These are phyloP conservation scores for Dryadomyces quercivorus DNA, from an alignment of 2,329 filamentous ascomycete species.

Conservation along the genomic window DNA sequence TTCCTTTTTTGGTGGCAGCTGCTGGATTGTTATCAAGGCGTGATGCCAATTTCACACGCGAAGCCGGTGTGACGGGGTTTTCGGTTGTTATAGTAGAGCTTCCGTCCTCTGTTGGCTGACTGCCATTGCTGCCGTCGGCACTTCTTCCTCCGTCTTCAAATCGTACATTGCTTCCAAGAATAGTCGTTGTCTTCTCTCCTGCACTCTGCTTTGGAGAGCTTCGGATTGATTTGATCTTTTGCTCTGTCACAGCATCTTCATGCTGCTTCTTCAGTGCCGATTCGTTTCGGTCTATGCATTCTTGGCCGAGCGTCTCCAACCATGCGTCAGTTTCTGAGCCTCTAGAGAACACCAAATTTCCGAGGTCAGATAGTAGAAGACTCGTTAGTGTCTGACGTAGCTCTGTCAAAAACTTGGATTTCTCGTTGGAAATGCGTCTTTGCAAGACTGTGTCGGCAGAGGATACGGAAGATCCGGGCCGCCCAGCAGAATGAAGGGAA, in stretches of 20 bases:
- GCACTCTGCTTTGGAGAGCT: neutral
- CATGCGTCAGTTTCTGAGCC: slow-evolving; percentile 90
- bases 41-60: neutral
- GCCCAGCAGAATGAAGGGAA: neutral
- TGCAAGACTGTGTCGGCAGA: slow-evolving; percentile 56
- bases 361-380: slow-evolving; percentile 78
- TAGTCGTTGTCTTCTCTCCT: neutral
- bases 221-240: slow-evolving; percentile 15
- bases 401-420: slow-evolving; percentile 64
- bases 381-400: slow-evolving; percentile 72
- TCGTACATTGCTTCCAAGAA: neutral
- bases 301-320: slow-evolving; percentile 58
- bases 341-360: slow-evolving; percentile 70
- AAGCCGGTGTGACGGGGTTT: neutral
- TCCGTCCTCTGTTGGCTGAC: slow-evolving; percentile 19
- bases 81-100: slow-evolving; percentile 15
- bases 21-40: neutral
- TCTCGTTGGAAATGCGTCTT: slow-evolving; percentile 52
- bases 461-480: slow-evolving; percentile 54
- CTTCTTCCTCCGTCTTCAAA: neutral
- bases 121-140: neutral
- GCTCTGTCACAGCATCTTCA: slow-evolving; percentile 13
- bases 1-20: slow-evolving; percentile 20
- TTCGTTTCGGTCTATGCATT: slow-evolving; percentile 52
- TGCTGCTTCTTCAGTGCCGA: slow-evolving; percentile 32